Percentiles rank a stretch among this genome's conserved stretches.
These are phyloP conservation scores for Talaromyces borbonicus DNA, from an alignment of 495 filamentous ascomycete species.

Conservation along the genomic window DNA sequence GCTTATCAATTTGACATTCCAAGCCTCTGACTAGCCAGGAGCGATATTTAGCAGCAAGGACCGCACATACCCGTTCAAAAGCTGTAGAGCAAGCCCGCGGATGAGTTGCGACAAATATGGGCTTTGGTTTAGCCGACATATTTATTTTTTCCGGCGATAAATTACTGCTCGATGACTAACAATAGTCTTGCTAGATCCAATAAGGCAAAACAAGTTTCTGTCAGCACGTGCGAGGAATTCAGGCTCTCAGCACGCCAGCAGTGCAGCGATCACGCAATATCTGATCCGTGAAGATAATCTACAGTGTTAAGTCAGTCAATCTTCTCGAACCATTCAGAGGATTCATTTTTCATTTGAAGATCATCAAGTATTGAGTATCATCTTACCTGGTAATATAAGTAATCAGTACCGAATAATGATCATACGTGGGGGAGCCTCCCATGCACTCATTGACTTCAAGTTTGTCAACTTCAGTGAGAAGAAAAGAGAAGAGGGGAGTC, in stretches of 20 bases:
- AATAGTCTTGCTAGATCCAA: background rate
- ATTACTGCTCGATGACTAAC: background rate
- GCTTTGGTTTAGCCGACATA: conserved; percentile 73
- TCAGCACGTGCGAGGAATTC: background rate
- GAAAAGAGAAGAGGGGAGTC: no score
- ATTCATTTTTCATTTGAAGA: no score
- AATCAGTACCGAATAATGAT: no score
- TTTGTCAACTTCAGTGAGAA: no score
- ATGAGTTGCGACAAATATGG: conserved; percentile 89
- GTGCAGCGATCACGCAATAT: conserved; percentile 4
- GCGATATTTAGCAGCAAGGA: background rate
- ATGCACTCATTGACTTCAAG: no score
- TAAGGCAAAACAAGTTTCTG: background rate
- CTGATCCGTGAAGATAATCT: background rate
- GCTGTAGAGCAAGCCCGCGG: conserved; percentile 90
- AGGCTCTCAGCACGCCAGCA: background rate
- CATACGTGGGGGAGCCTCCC: no score
- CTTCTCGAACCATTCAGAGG: no score
- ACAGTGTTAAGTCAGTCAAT: background rate
- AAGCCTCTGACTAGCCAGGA: no score
- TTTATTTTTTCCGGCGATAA: background rate
- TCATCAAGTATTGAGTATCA: no score
- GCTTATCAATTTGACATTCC: background rate
- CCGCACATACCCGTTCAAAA: conserved; percentile 69
- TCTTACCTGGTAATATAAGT: no score